A percentile compares a stretch with the other conserved stretches of the same genome.
These are phyloP conservation scores for Diutina sp. DNA, from an alignment of 1,139 yeast genomes.

Conservation along the genomic window DNA sequence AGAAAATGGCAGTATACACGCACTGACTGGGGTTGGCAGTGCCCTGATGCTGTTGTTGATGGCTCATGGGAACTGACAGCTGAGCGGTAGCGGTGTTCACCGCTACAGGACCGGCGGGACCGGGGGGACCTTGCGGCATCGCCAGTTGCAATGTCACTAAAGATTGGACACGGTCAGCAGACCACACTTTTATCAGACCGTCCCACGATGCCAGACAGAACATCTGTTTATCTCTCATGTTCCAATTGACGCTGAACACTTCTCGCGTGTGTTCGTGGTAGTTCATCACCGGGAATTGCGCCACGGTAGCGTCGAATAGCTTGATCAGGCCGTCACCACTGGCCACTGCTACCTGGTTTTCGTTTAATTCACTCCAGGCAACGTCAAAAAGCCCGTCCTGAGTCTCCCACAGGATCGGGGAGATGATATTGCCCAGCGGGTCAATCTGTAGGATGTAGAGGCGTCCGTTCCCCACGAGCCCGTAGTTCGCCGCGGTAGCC, in stretches of 20 bases:
- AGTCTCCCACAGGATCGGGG: constrained; percentile 62
- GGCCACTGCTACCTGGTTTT: constrained; percentile 71
- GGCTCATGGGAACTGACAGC: background rate
- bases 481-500: constrained; percentile 85
- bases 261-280: constrained; percentile 75
- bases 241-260: constrained; percentile 86
- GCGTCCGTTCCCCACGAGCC: constrained; percentile 88
- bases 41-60: constrained; percentile 9
- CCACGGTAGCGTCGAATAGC: constrained; percentile 61
- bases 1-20: constrained; percentile 68
- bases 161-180: constrained; percentile 49
- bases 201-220: constrained; percentile 89
- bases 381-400: constrained; percentile 87
- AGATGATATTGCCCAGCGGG: constrained; percentile 45
- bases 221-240: constrained; percentile 56
- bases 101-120: background rate
- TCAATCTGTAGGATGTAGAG: constrained; percentile 57
- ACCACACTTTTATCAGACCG: constrained; percentile 67
- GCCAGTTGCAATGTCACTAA: constrained; percentile 41
- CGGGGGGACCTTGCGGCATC: constrained; percentile 3
- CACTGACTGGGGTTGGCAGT: constrained; percentile 30
- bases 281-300: constrained; percentile 61
- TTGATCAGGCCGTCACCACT: constrained; percentile 87
- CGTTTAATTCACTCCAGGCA: constrained; percentile 86
- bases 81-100: background rate